Base-by-base conservation (phyloP, 2,329 filamentous ascomycete species). In the Botrytis byssoidea region DNA sequence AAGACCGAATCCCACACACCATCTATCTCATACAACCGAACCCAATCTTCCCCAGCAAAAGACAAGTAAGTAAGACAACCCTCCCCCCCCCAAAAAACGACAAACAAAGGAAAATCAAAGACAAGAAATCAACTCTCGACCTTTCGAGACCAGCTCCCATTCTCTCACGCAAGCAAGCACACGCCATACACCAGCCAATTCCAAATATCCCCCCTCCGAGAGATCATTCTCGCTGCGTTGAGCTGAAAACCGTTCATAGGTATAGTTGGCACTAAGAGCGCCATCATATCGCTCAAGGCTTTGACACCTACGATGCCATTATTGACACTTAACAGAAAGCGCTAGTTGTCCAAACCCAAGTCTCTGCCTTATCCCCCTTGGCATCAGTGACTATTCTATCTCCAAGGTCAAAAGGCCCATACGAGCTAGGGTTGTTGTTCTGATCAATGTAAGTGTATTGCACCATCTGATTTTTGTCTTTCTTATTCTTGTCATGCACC, bases 41-140 rank as follows among this genome's bases (percentile, higher is more conserved):
- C 2, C 4, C 32, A 32, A 32, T 32, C 32, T 32, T 32, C 32
- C 32, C 32, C 32, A 32, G 32, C 32, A 32, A 32, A 32, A 35
- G 35, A 35, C 60, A 63, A 64, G 12, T n/a, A 51, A 51, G 25
- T n/a, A 1, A 51, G 25, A 51, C 48, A n/a, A 51, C 48, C 48
- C 12, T 14, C n/a, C 12, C 25, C 4, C 32, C 35, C 35, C 8
- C 9, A 10, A 64, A 57, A 7, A 29, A 29, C 4, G 7, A 44
- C 37, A 4, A 64, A 64, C 25, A 44, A 29, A 64, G 61, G 37
- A 64, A 64, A 64, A 64, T 4, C 44, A 29, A 64, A 64, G 61
- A 64, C 61, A 64, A 64, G 61, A 64, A 64, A 64, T 42, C 61
- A 64, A 64, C 61, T 42, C 37, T 44, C 60, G 60, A 63, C 29